A percentile compares a stretch with the other conserved stretches of the same genome.
These are phyloP conservation scores for Clohesyomyces aquaticus DNA, from an alignment of 495 filamentous ascomycete genomes.

Conservation along the genomic window DNA sequence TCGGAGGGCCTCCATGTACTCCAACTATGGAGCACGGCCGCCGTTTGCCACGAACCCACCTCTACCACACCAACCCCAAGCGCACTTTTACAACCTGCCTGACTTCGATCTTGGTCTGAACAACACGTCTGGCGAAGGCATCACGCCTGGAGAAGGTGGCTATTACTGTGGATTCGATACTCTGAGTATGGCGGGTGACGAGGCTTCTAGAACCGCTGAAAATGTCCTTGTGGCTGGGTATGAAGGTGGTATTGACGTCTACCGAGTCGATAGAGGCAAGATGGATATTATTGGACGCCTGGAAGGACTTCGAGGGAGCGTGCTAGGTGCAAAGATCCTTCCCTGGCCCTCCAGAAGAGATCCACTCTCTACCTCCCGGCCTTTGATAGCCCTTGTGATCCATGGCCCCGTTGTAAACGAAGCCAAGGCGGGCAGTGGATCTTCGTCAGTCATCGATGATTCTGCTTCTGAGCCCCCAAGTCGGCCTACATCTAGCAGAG, in stretches of 20 bases:
- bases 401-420: constrained; percentile 65
- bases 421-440: constrained; percentile 16
- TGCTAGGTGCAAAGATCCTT: constrained; percentile 79
- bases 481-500: constrained; percentile 34
- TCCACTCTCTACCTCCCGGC: constrained; percentile 51
- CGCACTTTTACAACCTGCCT: constrained; percentile 66
- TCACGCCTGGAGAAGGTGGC: constrained; percentile 64
- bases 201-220: constrained; percentile 57
- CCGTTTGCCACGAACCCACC: constrained; percentile 62
- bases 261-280: constrained; percentile 67
- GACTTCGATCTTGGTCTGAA: constrained; percentile 56
- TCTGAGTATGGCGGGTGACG: constrained; percentile 55
- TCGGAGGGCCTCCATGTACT: constrained; percentile 63
- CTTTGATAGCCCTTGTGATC: constrained; percentile 73
- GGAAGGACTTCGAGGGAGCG: constrained; percentile 75
- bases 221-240: constrained; percentile 77
- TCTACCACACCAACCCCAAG: constrained; percentile 78
- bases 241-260: constrained; percentile 73
- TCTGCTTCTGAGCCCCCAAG: constrained; percentile 29
- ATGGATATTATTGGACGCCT: constrained; percentile 67
- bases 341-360: constrained; percentile 58
- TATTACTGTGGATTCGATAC: constrained; percentile 82
- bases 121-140: constrained; percentile 43
- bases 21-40: constrained; percentile 52
- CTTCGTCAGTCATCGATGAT: constrained; percentile 34